phyloP scores from a whole-genome alignment of 495 filamentous ascomycete genomes.

The Aspergillus mulundensis region DNA sequence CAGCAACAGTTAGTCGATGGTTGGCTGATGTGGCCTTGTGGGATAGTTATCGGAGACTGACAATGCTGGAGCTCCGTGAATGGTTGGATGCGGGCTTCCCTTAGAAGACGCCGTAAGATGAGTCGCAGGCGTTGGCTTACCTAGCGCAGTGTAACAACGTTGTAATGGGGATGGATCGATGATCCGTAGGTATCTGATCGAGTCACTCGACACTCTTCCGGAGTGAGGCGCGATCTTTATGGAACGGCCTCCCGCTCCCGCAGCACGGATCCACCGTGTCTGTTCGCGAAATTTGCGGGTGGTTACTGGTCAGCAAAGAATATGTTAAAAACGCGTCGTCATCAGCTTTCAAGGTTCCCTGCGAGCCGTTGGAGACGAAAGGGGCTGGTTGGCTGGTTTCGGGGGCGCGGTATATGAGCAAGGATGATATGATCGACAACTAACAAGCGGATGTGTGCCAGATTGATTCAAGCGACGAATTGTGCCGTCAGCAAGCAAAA shows the following conservation, averaged over 20 bases:
- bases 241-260: not conserved
- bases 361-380: not conserved
- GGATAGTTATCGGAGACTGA: not conserved
- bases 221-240: not conserved
- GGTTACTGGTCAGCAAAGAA: not conserved
- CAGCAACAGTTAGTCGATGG: not conserved
- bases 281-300: not conserved
- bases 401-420: not conserved
- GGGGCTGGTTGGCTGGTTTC: not conserved
- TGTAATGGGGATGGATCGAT: not conserved
- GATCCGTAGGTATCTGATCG: slow-evolving; percentile 3
- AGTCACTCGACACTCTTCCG: not conserved
- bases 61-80: not conserved
- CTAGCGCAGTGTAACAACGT: not conserved
- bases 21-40: not conserved
- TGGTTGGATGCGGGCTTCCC: not conserved
- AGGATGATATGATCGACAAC: slow-evolving; percentile 10
- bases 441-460: slow-evolving; percentile 6
- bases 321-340: not conserved
- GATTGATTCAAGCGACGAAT: not conserved
- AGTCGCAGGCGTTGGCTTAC: not conserved
- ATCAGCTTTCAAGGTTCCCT: not conserved
- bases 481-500: not conserved
- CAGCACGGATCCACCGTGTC: not conserved
- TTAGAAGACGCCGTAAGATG: not conserved